phyloP scores from a whole-genome alignment of 1,284 basidiomycete genomes.

The Xerocomus amazonicus region DNA sequence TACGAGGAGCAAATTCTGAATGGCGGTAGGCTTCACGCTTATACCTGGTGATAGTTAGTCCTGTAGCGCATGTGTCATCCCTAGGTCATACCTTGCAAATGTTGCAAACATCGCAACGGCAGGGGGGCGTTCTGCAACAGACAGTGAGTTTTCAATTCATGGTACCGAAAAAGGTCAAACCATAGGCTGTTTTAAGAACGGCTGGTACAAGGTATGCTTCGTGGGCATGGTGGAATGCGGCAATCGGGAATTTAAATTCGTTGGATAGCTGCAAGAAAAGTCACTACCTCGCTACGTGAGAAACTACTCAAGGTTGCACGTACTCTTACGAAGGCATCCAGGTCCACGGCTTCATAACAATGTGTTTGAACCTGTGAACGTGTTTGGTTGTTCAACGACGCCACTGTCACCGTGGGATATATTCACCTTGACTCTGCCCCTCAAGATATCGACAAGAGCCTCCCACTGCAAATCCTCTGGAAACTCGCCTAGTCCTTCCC shows the following conservation, averaged over 20 bases:
- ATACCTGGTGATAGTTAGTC: no score
- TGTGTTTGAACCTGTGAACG: conserved; percentile 42
- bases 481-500: conserved; percentile 58
- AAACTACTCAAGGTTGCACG: neutral
- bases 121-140: conserved; percentile 49
- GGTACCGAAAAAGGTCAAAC: conserved; percentile 38
- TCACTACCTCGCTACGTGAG: neutral
- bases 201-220: conserved; percentile 84
- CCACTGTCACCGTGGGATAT: neutral
- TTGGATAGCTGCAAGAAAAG: conserved; percentile 51
- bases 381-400: neutral
- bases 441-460: conserved; percentile 75
- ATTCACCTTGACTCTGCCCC: conserved; percentile 69
- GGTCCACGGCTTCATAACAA: conserved; percentile 79
- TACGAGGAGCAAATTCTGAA: no score
- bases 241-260: conserved; percentile 79
- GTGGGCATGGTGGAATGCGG: conserved; percentile 84
- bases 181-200: conserved; percentile 71
- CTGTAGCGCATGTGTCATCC: no score
- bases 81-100: no score
- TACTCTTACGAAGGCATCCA: conserved; percentile 68
- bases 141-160: conserved; percentile 3
- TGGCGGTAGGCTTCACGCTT: no score
- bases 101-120: no score
- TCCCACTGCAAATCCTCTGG: conserved; percentile 81